These are phyloP conservation scores for Periconia digitata DNA, from an alignment of 2,329 filamentous ascomycete species.

Conservation along the genomic window DNA sequence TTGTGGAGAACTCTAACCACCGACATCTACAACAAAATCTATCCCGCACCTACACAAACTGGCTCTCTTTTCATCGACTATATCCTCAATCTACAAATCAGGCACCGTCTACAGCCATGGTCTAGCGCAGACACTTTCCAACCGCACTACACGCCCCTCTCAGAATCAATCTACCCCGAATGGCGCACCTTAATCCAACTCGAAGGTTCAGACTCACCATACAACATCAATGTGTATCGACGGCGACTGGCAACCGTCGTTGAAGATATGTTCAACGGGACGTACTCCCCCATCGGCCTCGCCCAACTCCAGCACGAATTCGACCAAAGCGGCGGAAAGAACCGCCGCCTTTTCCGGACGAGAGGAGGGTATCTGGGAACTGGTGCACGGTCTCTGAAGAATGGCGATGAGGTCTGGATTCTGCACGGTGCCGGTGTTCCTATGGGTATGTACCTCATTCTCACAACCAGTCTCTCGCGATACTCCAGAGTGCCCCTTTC, in stretches of 20 bases:
- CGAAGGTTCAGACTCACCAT: conserved; percentile 20
- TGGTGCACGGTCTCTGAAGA: conserved; percentile 20
- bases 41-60: conserved; percentile 17
- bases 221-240: conserved; percentile 17
- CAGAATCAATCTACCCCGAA: conserved; percentile 28
- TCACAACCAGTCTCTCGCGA: no score
- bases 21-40: conserved; percentile 22
- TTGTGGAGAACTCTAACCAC: conserved; percentile 28
- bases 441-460: neutral
- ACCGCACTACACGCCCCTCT: conserved; percentile 25
- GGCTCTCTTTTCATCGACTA: conserved; percentile 29
- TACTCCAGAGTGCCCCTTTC: no score
- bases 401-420: conserved; percentile 24
- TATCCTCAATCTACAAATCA: conserved; percentile 29
- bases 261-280: conserved; percentile 30
- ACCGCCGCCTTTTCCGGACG: conserved; percentile 25
- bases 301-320: conserved; percentile 31
- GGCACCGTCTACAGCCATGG: conserved; percentile 29
- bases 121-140: conserved; percentile 28
- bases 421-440: conserved; percentile 18
- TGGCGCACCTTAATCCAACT: conserved; percentile 25
- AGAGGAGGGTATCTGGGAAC: conserved; percentile 20
- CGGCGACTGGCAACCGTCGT: conserved; percentile 20
- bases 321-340: conserved; percentile 23
- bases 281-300: conserved; percentile 27